Percentiles rank a stretch among this genome's conserved stretches.
Evolutionary conservation across 257 asterid species (phyloP).

Genomic region (Cruciata laevipes): DNA sequence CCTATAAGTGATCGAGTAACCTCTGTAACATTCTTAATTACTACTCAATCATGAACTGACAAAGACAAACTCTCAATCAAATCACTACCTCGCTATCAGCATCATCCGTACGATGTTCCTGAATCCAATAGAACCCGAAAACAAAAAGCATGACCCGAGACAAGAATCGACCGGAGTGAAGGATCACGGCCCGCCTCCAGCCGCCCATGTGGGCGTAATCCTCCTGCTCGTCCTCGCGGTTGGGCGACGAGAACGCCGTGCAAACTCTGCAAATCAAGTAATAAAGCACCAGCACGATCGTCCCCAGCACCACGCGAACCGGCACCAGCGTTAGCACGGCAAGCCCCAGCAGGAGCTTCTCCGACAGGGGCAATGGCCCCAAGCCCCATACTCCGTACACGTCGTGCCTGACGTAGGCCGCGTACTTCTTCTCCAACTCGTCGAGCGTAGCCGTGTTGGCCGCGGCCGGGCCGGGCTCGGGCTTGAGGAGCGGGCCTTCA

Average conservation of each 20-base stretch:
- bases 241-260: constrained; percentile 60
- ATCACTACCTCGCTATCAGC: constrained; percentile 24
- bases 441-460: constrained; percentile 32
- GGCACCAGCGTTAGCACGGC: constrained; percentile 60
- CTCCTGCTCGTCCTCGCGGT: constrained; percentile 79
- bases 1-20: neutral
- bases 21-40: neutral
- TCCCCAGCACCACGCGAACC: constrained; percentile 45
- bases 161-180: constrained; percentile 52
- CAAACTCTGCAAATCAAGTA: constrained; percentile 73
- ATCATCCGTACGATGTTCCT: constrained; percentile 22
- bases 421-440: constrained; percentile 68
- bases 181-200: constrained; percentile 73
- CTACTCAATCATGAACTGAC: neutral
- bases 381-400: constrained; percentile 78
- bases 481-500: constrained; percentile 63
- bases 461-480: constrained; percentile 28
- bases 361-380: constrained; percentile 53
- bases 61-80: neutral
- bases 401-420: constrained; percentile 64
- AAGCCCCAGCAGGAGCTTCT: constrained; percentile 50
- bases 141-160: constrained; percentile 62
- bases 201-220: constrained; percentile 89
- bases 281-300: constrained; percentile 45
- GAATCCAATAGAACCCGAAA: constrained; percentile 78